Base-by-base conservation (phyloP, 495 filamentous ascomycete genomes). In the Choiromyces venosus region DNA sequence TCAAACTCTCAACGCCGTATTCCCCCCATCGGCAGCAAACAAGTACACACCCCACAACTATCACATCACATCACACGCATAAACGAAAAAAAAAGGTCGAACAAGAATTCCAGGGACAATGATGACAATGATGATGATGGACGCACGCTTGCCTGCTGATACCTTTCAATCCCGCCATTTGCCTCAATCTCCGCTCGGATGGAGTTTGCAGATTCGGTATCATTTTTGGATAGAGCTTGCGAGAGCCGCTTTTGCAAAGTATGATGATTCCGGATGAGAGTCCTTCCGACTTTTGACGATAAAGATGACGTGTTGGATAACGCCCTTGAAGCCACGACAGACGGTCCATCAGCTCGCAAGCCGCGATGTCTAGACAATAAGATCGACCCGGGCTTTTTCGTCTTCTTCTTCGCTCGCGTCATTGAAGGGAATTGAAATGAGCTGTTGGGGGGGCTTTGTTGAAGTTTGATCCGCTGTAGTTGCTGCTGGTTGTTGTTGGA, bases 141-240 rank as follows among this genome's bases (percentile, higher is more conserved):
- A 71, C 76, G 86, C 64, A 93, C 90, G 83, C 95, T 98, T 56
- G 95, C 95, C 71, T 88, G 85, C 81, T 99, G 95, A 79, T 99
- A 99, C 39, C 85, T 87, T 74, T 90, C 84, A 39, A 99, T 83
- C 0, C 96, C 96, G 35, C 96, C 95, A 61, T 91, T 85, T 65
- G 83, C 83, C 66, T 87, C 84, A 72, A 93, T 91, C 75, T 87
- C 83, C 1, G 86, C 83, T 46, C 89, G 85, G 39, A 95, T 85
- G 2, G 83, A 83, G 56, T 83, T 81, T 64, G 87, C 89, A 44
- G 83, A 82, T 16, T 81, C 82, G 46, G 83, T 80, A 80, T 97
- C 91, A 37, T 90, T 88, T 65, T 85, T 86, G 35, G 85, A 81
- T 14, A 88, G 56, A 25, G 95, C 95, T 77, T 90, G 87, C 7